phyloP scores from a whole-genome alignment of 2,329 filamentous ascomycete genomes.

The Clarireedia monteithiana region DNA sequence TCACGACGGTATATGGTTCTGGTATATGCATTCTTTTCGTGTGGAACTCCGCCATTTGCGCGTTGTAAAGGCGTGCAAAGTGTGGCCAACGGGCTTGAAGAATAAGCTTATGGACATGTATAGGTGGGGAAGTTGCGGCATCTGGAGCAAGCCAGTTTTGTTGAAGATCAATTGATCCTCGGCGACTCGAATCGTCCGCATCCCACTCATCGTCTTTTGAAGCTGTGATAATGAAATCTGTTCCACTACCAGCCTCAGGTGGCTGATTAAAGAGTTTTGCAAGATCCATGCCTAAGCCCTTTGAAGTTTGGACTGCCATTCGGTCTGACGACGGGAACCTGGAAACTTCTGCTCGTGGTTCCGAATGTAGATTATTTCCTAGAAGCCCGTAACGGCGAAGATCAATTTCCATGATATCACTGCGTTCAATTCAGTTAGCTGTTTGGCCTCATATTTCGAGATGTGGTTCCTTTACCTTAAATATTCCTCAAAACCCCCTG shows the following conservation, averaged over 20 bases:
- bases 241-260: conserved; percentile 75
- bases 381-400: conserved; percentile 85
- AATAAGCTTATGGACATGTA: conserved; percentile 92
- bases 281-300: conserved; percentile 75
- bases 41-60: conserved; percentile 96
- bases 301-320: conserved; percentile 46
- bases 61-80: conserved; percentile 82
- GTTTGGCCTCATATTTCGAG: background rate
- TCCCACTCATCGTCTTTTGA: conserved; percentile 66
- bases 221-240: conserved; percentile 87
- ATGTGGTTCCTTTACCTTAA: conserved; percentile 43
- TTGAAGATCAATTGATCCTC: conserved; percentile 32
- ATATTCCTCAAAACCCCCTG: conserved; percentile 77
- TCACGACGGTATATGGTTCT: conserved; percentile 89
- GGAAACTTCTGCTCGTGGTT: conserved; percentile 42
- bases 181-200: conserved; percentile 49
- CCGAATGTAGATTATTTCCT: conserved; percentile 62
- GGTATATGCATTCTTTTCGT: conserved; percentile 97
- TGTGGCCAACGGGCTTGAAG: conserved; percentile 94
- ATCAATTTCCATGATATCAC: conserved; percentile 90
- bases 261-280: conserved; percentile 80
- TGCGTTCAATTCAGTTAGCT: conserved; percentile 17
- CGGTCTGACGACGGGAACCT: conserved; percentile 40
- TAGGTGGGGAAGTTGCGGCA: conserved; percentile 66
- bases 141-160: conserved; percentile 52